These are phyloP conservation scores for Suhomyces taliae DNA, from an alignment of 1,139 yeast genomes.

Conservation along the genomic window DNA sequence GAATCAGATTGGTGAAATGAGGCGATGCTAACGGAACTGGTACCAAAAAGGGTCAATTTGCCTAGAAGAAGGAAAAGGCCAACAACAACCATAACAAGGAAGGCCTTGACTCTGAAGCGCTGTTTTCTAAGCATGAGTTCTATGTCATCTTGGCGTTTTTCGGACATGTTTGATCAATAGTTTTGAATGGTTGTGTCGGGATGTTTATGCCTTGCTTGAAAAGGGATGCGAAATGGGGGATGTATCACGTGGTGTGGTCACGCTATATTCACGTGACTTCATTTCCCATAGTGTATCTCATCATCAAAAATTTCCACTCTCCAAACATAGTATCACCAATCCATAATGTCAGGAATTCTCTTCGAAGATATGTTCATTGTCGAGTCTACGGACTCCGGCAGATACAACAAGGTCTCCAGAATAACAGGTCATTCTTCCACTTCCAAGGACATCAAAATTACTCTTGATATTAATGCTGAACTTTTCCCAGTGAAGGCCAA, in stretches of 20 bases:
- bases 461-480: conserved; percentile 90
- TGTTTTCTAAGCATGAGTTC: conserved; percentile 6
- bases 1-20: background rate
- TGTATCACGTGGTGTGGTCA: background rate
- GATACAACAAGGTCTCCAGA: conserved; percentile 91
- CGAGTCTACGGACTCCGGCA: conserved; percentile 80
- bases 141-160: conserved; percentile 1
- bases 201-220: background rate
- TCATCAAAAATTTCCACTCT: conserved; percentile 4
- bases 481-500: conserved; percentile 80
- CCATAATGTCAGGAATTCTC: conserved; percentile 70
- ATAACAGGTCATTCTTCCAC: conserved; percentile 87
- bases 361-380: conserved; percentile 93
- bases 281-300: conserved; percentile 5
- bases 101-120: conserved; percentile 6
- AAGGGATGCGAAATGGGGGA: background rate
- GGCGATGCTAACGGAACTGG: background rate
- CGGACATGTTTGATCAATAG: background rate
- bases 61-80: conserved; percentile 2
- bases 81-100: conserved; percentile 3
- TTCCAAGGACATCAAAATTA: conserved; percentile 76
- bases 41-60: background rate
- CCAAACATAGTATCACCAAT: background rate
- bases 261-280: background rate
- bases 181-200: background rate